Percentiles rank a stretch among this genome's conserved stretches.
phyloP scores from a whole-genome alignment of 2,329 filamentous ascomycete species.

The Phialophora verrucosa region DNA sequence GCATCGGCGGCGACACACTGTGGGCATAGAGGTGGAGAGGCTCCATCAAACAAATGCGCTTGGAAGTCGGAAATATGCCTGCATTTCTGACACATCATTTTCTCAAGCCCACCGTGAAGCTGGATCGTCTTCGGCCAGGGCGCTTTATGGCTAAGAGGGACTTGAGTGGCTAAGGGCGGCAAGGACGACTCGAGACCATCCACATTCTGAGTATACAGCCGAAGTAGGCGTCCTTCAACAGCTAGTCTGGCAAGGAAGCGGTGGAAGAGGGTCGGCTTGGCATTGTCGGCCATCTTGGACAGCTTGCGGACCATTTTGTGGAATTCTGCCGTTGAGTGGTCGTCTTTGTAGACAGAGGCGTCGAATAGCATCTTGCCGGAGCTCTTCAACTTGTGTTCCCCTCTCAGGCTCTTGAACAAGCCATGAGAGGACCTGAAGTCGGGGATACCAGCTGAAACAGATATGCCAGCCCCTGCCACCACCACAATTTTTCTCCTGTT shows the following conservation, averaged over 20 bases:
- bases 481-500: conserved; percentile 97
- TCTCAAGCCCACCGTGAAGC: conserved; percentile 88
- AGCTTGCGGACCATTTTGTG: conserved; percentile 95
- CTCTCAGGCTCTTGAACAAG: conserved; percentile 82
- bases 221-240: conserved; percentile 81
- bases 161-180: conserved; percentile 75
- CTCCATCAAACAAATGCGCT: conserved; percentile 78
- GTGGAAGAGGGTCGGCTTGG: conserved; percentile 86
- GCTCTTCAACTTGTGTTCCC: conserved; percentile 86
- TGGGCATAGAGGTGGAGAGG: conserved; percentile 78
- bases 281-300: conserved; percentile 75
- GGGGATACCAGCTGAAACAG: conserved; percentile 93
- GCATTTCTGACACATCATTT: conserved; percentile 98
- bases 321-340: conserved; percentile 85
- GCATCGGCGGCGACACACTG: conserved; percentile 76
- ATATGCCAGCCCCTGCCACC: conserved; percentile 94
- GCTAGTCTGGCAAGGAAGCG: conserved; percentile 90
- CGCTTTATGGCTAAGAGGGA: conserved; percentile 81
- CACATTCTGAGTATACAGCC: conserved; percentile 95
- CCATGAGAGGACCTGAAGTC: conserved; percentile 93
- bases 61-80: conserved; percentile 77
- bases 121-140: conserved; percentile 95
- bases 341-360: conserved; percentile 94
- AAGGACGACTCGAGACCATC: conserved; percentile 91
- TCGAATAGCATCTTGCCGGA: conserved; percentile 97